Evolutionary conservation across 2,329 filamentous ascomycete species (phyloP), one percentile per base, ranked within the genome.

Genomic region (Xylariaceae sp.): DNA sequence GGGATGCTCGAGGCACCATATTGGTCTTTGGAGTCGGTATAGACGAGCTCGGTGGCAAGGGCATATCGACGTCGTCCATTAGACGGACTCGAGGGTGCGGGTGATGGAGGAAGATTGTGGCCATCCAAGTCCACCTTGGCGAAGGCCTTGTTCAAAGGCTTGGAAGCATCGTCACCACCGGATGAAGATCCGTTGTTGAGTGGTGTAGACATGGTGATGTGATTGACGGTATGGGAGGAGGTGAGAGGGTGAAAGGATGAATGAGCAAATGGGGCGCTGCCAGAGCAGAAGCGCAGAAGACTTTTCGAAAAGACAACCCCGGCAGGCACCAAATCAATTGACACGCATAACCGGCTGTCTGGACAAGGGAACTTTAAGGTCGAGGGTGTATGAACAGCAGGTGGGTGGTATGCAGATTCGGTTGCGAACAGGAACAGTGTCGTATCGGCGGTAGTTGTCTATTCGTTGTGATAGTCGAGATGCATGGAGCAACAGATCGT

Each of bases 1-100:
- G 94, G 94, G 64, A 96, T 87, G 71, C 92, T 97, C 63, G 90
- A 96, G 52, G 94, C 84, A 67, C 95, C 95, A 78, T 97, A 97
- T 76, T 99, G 94, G 72, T 99, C 94, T 73, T 87, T 94, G 69
- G 88, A 86, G 64, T 99, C 94, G 47, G 93, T 97, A 72, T 93
- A 97, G 55, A 99, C 94, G 57, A 99, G 78, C 74, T 99, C 94
- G 5, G 94, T 99, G 52, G 93, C 93, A 55, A 99, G 83, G 42
- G 92, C 91, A 73, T 97, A 99, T 62, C 90, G 89, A 42, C 79
- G 75, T 60, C 88, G 84, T 58, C 90, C 91, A 67, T 86, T 88
- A 67, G 87, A 83, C 19, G 94, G 94, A 67, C 88, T 96, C 14
- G 93, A 97, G 2, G 93, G 91, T 19, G 94, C 90, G 2, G 94